These are phyloP conservation scores for Musa acuminata DNA, from an alignment of 176 grass and related monocot genomes.

Conservation along the genomic window DNA sequence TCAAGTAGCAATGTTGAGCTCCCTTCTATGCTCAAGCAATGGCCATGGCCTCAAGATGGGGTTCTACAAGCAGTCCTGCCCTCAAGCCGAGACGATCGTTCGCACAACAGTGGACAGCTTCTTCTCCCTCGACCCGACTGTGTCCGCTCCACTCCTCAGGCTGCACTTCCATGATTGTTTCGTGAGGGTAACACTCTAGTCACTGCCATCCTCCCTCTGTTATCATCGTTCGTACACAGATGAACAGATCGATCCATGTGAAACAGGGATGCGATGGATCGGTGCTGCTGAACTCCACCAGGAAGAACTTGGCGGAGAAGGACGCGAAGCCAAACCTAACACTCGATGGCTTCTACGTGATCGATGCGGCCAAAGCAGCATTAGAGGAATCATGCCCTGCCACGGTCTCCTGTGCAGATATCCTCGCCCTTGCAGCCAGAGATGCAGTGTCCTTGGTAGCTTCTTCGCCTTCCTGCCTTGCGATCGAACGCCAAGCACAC, in stretches of 20 bases:
- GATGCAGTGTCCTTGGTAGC: slow-evolving; percentile 42
- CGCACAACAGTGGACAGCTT: slow-evolving; percentile 33
- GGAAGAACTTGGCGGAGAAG: slow-evolving; percentile 51
- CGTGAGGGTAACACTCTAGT: slow-evolving; percentile 10
- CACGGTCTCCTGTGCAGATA: slow-evolving; percentile 62
- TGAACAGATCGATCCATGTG: not conserved
- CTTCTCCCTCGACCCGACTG: slow-evolving; percentile 30
- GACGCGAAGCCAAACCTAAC: slow-evolving; percentile 46
- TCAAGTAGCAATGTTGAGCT: not conserved
- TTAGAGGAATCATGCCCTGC: slow-evolving; percentile 48
- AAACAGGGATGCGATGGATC: slow-evolving; percentile 63
- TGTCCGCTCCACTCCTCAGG: slow-evolving; percentile 39
- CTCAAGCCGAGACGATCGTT: slow-evolving; percentile 43
- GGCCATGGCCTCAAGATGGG: slow-evolving; percentile 21
- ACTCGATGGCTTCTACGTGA: slow-evolving; percentile 34
- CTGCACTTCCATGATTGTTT: slow-evolving; percentile 73
- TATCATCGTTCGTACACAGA: not conserved
- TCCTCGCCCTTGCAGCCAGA: slow-evolving; percentile 29
- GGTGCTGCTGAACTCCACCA: slow-evolving; percentile 51
- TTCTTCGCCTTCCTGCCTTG: not conserved
- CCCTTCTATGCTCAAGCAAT: not conserved
- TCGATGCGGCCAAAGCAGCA: slow-evolving; percentile 54
- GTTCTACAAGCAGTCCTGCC: slow-evolving; percentile 56
- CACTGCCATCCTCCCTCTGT: not conserved
- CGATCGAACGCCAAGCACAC: too few species aligned